Percentiles rank a stretch among this genome's conserved stretches.
These are phyloP conservation scores for Starmerella sirachaensis DNA, from an alignment of 805 yeast species.

Conservation along the genomic window DNA sequence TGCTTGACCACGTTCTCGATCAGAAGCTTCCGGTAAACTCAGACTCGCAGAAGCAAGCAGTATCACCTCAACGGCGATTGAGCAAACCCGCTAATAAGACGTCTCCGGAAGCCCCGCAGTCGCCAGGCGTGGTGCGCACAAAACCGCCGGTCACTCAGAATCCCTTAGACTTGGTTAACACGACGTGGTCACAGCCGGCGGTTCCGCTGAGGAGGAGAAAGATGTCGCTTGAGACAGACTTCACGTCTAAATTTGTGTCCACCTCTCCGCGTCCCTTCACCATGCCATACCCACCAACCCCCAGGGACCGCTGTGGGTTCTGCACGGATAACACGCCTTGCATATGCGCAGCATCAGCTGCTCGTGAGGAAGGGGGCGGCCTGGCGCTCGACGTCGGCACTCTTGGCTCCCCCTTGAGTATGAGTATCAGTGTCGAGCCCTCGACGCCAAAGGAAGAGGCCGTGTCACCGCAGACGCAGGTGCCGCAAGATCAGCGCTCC, in stretches of 20 bases:
- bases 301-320: constrained; percentile 73
- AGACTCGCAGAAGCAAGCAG: neutral
- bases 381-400: constrained; percentile 21
- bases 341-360: constrained; percentile 69
- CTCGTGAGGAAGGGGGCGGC: constrained; percentile 28
- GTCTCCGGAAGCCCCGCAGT: constrained; percentile 9
- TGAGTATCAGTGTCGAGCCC: no score
- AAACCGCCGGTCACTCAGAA: constrained; percentile 13
- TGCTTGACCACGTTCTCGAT: constrained; percentile 29
- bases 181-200: constrained; percentile 24
- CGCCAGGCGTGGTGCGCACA: constrained; percentile 12
- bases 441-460: constrained; percentile 10
- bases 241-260: constrained; percentile 18
- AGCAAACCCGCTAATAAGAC: constrained; percentile 4
- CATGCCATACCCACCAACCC: constrained; percentile 13
- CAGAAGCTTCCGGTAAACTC: constrained; percentile 24
- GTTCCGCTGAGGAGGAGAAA: constrained; percentile 22
- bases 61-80: constrained; percentile 1
- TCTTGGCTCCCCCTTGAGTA: constrained; percentile 19
- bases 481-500: neutral
- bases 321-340: constrained; percentile 89
- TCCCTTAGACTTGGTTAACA: constrained; percentile 19
- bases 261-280: constrained; percentile 10
- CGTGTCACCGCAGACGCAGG: neutral
- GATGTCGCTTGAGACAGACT: constrained; percentile 20